Evolutionary conservation across 352 stramenopile species (phyloP).

Genomic region (Pythium periplocum): DNA sequence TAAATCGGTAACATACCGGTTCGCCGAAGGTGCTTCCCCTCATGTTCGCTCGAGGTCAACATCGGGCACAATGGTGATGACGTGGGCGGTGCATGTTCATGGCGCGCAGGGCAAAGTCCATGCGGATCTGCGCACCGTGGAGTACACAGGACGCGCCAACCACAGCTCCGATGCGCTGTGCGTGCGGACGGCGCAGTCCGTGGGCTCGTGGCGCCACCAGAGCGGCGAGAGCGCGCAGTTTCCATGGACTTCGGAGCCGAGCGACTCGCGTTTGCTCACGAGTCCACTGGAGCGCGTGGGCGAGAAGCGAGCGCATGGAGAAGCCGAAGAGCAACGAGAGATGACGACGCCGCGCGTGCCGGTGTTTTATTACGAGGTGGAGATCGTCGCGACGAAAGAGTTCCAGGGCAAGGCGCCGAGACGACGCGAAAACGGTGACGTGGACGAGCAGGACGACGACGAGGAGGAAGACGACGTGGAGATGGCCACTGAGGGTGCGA

Average conservation of each 20-base stretch:
- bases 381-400: constrained; percentile 30
- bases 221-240: constrained; percentile 1
- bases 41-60: too few relatives aligned
- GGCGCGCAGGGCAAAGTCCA: constrained; percentile 45
- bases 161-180: constrained; percentile 50
- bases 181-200: constrained; percentile 29
- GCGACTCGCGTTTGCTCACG: neutral
- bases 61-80: constrained; percentile 6
- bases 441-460: constrained; percentile 5
- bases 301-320: constrained; percentile 10
- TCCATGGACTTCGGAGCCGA: neutral
- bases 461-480: constrained; percentile 7
- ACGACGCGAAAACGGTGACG: neutral
- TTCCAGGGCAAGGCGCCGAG: constrained; percentile 7
- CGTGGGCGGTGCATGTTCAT: constrained; percentile 22
- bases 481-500: constrained; percentile 1
- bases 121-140: constrained; percentile 48
- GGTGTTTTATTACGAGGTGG: constrained; percentile 55
- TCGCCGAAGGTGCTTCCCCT: too few relatives aligned
- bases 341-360: constrained; percentile 12
- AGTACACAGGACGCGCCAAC: constrained; percentile 47
- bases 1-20: too few relatives aligned
- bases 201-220: constrained; percentile 6
- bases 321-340: neutral
- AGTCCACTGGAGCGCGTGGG: constrained; percentile 3